A percentile compares a stretch with the other conserved stretches of the same genome.
These are phyloP conservation scores for Paspalum vaginatum DNA, from an alignment of 176 grass and related monocot genomes.

Conservation along the genomic window DNA sequence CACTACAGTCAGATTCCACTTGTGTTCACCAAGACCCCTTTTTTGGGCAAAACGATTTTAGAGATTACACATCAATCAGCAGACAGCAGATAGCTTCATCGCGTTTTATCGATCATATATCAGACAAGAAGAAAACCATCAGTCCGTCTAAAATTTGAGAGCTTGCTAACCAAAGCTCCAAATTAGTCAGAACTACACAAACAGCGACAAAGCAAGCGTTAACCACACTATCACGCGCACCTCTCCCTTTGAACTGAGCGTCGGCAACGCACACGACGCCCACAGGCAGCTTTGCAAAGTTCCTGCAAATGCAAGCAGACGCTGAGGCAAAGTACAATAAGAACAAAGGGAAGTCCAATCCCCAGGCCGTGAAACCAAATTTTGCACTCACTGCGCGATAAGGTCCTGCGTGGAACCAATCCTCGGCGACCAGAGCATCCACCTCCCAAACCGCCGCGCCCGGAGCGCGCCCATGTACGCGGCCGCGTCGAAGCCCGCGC, in stretches of 20 bases:
- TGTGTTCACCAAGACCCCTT: background rate
- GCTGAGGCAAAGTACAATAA: background rate
- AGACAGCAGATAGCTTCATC: background rate
- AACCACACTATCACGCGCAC: constrained; percentile 37
- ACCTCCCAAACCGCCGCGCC: constrained; percentile 65
- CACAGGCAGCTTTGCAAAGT: constrained; percentile 75
- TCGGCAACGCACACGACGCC: constrained; percentile 80
- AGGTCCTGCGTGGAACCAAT: constrained; percentile 85
- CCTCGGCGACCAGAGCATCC: constrained; percentile 85
- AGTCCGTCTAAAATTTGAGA: background rate
- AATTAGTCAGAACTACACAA: background rate
- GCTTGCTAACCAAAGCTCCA: background rate
- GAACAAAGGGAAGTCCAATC: background rate
- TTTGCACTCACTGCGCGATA: constrained; percentile 56
- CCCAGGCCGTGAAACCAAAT: background rate
- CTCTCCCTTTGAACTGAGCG: constrained; percentile 90
- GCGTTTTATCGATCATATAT: background rate
- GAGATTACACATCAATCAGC: background rate
- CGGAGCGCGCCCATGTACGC: constrained; percentile 67
- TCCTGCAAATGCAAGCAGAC: constrained; percentile 46
- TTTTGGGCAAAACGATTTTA: background rate
- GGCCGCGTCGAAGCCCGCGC: constrained; percentile 41
- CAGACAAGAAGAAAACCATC: background rate
- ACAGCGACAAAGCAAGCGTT: background rate
- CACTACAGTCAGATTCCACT: background rate